phyloP scores from a whole-genome alignment of 108 stramenopile species.

The Fragilaria radians region DNA sequence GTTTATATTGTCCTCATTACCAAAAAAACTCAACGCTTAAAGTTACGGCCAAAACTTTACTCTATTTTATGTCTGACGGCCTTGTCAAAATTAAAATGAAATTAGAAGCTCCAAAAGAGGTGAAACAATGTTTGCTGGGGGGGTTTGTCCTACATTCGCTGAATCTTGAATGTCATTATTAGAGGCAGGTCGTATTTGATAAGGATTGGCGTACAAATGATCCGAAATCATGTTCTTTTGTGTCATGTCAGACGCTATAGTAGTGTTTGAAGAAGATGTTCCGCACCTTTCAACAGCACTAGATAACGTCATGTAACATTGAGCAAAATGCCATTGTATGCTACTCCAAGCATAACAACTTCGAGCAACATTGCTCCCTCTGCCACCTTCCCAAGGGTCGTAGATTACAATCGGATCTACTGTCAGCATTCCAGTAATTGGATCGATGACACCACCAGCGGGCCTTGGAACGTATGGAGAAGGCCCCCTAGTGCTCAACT shows the following conservation, averaged over 20 bases:
- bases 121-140: background rate
- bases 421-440: slow-evolving; percentile 75
- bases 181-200: background rate
- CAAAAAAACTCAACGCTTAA: too few species aligned
- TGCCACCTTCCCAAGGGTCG: slow-evolving; percentile 77
- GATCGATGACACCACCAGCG: slow-evolving; percentile 62
- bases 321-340: slow-evolving; percentile 78
- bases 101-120: slow-evolving; percentile 1
- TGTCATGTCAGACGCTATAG: background rate
- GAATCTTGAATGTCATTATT: background rate
- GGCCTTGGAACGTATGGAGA: slow-evolving; percentile 57
- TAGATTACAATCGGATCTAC: slow-evolving; percentile 85
- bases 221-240: background rate
- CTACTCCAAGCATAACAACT: slow-evolving; percentile 81
- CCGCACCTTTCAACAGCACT: slow-evolving; percentile 61
- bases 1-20: too few species aligned
- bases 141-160: background rate
- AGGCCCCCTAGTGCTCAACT: slow-evolving; percentile 10
- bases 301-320: slow-evolving; percentile 76
- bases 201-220: background rate
- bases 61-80: too few species aligned
- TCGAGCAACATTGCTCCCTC: slow-evolving; percentile 71
- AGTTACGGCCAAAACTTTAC: too few species aligned
- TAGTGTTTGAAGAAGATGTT: slow-evolving; percentile 1
- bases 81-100: background rate